These are phyloP conservation scores for Oryza coarctata DNA, from an alignment of 176 grass and related monocot genomes.

Conservation along the genomic window DNA sequence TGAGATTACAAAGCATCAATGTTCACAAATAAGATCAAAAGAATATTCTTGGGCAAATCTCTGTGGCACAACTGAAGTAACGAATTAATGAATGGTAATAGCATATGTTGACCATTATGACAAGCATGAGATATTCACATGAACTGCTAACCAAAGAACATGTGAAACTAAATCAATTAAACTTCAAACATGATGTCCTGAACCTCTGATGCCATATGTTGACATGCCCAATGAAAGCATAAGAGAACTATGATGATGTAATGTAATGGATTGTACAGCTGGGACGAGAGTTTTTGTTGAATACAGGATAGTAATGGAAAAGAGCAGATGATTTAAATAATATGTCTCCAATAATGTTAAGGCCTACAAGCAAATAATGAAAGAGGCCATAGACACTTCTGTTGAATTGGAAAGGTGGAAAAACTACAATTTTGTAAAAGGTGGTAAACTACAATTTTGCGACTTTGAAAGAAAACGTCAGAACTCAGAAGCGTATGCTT, in stretches of 20 bases:
- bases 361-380: not conserved
- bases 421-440: not conserved
- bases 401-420: not conserved
- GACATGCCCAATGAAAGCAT: not conserved
- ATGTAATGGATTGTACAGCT: not conserved
- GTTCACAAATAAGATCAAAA: not conserved
- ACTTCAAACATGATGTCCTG: not conserved
- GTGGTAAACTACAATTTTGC: not conserved
- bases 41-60: not conserved
- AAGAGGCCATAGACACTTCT: not conserved
- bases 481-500: not conserved
- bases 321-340: not conserved
- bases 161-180: not conserved
- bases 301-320: not conserved
- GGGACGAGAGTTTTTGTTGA: not conserved
- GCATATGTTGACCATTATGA: not conserved
- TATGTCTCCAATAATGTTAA: not conserved
- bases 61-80: not conserved
- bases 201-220: not conserved
- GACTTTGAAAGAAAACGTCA: not conserved
- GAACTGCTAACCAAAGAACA: not conserved
- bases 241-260: not conserved
- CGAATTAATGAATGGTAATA: not conserved
- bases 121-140: not conserved
- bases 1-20: conserved; percentile 19